A percentile compares a stretch with the other conserved stretches of the same genome.
Evolutionary conservation across 2,329 filamentous ascomycete genomes (phyloP).

Genomic region (Magnaporthiopsis rhizophila): DNA sequence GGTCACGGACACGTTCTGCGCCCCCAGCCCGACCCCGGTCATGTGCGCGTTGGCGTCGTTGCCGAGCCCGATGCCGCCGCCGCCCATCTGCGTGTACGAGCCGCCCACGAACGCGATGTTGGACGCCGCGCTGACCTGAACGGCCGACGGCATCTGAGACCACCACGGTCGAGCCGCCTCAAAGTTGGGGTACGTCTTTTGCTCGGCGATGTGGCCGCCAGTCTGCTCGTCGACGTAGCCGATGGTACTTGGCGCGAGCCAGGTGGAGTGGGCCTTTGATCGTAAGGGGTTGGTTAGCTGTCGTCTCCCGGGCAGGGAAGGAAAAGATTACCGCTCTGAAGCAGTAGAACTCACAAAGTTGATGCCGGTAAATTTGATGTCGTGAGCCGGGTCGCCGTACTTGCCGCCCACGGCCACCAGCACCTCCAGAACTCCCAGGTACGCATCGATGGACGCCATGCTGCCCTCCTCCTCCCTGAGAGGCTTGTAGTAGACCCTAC

Average conservation of each 20-base stretch:
- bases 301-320: neutral
- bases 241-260: constrained; percentile 5
- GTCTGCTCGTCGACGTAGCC: constrained; percentile 13
- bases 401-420: constrained; percentile 9
- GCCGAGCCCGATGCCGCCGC: constrained; percentile 11
- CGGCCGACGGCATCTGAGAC: constrained; percentile 10
- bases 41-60: constrained; percentile 7
- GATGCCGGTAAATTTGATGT: constrained; percentile 8
- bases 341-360: constrained; percentile 1
- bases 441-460: constrained; percentile 5
- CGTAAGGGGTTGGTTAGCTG: neutral
- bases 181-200: constrained; percentile 8
- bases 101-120: constrained; percentile 7
- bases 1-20: constrained; percentile 7
- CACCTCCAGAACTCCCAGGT: constrained; percentile 9
- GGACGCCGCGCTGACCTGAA: constrained; percentile 11
- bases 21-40: constrained; percentile 9
- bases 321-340: neutral
- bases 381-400: constrained; percentile 10
- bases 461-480: constrained; percentile 9
- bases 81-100: constrained; percentile 10
- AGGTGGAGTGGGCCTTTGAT: constrained; percentile 9
- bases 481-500: constrained; percentile 12
- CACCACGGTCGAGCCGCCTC: constrained; percentile 10
- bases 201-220: constrained; percentile 10